Conservation (phyloP, 768 basidiomycete species). For the Phylloporus rhodoxanthus region DNA sequence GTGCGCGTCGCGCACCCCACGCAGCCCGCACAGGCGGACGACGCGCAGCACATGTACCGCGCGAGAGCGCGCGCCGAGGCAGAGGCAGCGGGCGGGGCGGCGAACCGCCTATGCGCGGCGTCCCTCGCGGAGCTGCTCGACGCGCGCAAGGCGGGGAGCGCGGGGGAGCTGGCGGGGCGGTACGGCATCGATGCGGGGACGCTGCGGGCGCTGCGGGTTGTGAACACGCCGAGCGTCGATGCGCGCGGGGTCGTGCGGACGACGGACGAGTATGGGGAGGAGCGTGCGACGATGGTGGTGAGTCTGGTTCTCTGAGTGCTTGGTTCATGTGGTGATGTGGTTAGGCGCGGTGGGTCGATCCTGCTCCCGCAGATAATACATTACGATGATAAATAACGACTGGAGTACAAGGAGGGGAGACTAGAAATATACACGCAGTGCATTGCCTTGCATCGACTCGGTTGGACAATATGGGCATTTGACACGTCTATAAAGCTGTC, state of each 20-base stretch:
- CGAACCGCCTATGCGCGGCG: constrained; percentile 52
- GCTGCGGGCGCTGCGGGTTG: constrained; percentile 48
- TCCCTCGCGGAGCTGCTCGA: constrained; percentile 56
- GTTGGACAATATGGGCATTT: constrained; percentile 96
- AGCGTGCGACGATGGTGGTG: constrained; percentile 46
- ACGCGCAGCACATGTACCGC: constrained; percentile 43
- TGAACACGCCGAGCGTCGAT: constrained; percentile 62
- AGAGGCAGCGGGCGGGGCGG: constrained; percentile 41
- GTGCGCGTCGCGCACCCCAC: constrained; percentile 67
- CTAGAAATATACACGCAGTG: constrained; percentile 65
- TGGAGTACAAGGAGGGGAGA: constrained; percentile 5
- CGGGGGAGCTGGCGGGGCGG: constrained; percentile 42
- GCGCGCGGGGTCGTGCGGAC: constrained; percentile 39
- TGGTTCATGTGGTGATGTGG: neutral
- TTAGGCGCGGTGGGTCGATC: constrained; percentile 28
- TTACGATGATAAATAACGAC: neutral
- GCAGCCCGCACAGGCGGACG: constrained; percentile 35
- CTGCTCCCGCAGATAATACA: constrained; percentile 1
- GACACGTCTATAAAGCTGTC: constrained; percentile 53
- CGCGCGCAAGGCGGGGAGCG: constrained; percentile 50
- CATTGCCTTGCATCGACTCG: constrained; percentile 56
- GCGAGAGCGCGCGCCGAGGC: constrained; percentile 51
- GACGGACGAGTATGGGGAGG: constrained; percentile 52
- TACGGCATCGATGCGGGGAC: constrained; percentile 51
- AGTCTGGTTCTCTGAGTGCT: constrained; percentile 12